phyloP scores from a whole-genome alignment of 2,329 filamentous ascomycete genomes.

The Orbilia javanica region DNA sequence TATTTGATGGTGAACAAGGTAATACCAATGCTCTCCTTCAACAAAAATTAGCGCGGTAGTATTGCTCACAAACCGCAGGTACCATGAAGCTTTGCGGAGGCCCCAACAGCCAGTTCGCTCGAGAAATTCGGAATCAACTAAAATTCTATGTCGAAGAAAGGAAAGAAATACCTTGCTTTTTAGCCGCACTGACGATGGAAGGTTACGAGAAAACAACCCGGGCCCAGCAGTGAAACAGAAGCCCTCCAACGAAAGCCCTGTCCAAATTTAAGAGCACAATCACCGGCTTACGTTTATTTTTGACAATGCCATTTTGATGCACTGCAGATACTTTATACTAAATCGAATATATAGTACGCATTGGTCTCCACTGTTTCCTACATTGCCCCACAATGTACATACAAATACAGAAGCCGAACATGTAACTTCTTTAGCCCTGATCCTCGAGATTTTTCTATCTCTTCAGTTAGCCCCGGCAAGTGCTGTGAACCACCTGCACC shows the following conservation, averaged over 20 bases:
- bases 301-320: background rate
- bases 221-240: constrained; percentile 57
- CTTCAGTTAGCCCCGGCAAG: background rate
- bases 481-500: background rate
- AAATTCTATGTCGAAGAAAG: constrained; percentile 96
- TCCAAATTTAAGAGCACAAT: background rate
- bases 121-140: constrained; percentile 85
- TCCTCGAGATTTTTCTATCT: background rate
- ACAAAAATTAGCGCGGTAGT: constrained; percentile 67
- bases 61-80: constrained; percentile 72
- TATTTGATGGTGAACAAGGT: constrained; percentile 65
- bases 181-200: constrained; percentile 62
- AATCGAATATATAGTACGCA: background rate
- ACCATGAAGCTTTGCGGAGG: constrained; percentile 99
- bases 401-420: background rate
- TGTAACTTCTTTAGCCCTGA: background rate
- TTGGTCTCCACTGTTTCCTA: background rate
- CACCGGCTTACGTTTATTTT: background rate
- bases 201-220: constrained; percentile 62
- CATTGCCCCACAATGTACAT: background rate
- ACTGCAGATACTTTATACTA: background rate
- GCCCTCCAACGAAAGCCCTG: background rate
- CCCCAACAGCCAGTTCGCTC: constrained; percentile 85
- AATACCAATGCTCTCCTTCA: constrained; percentile 62
- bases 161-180: constrained; percentile 63